These are phyloP conservation scores for Termitomyces sp. DNA, from an alignment of 768 basidiomycete species.

Conservation along the genomic window DNA sequence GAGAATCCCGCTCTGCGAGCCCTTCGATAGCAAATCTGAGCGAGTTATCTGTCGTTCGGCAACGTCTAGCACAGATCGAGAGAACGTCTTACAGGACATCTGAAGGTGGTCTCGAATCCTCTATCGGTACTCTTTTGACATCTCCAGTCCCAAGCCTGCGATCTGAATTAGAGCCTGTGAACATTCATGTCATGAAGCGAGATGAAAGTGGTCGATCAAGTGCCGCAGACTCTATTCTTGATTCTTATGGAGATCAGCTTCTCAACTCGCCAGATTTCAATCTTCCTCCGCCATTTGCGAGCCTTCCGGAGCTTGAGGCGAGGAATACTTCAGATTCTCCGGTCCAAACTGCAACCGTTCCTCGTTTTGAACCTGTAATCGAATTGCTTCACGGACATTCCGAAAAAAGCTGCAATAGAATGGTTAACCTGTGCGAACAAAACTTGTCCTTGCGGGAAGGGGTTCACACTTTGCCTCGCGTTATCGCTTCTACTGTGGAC, in stretches of 20 bases:
- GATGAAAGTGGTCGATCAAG: constrained; percentile 12
- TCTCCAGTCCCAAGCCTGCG: constrained; percentile 5
- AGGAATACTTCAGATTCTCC: not conserved
- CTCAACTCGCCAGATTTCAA: not conserved
- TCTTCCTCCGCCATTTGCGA: not conserved
- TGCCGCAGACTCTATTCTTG: constrained; percentile 19
- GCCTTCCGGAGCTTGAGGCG: not conserved
- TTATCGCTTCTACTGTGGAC: constrained; percentile 7
- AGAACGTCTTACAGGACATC: constrained; percentile 21
- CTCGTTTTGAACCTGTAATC: constrained; percentile 1
- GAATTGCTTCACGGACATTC: constrained; percentile 10
- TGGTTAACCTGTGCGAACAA: constrained; percentile 7
- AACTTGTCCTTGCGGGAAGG: constrained; percentile 11
- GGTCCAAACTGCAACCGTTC: not conserved
- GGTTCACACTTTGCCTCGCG: constrained; percentile 8
- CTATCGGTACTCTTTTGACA: constrained; percentile 9
- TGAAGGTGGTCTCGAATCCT: constrained; percentile 2
- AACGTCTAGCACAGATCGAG: constrained; percentile 61
- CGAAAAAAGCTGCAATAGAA: constrained; percentile 1
- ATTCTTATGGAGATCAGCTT: constrained; percentile 16
- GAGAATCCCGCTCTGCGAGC: constrained; percentile 26
- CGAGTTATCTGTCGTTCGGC: constrained; percentile 58
- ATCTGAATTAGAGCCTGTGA: not conserved
- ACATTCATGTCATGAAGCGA: constrained; percentile 3
- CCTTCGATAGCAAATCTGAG: constrained; percentile 62